A percentile compares a stretch with the other conserved stretches of the same genome.
Evolutionary conservation across 2,329 filamentous ascomycete species (phyloP).

Genomic region (Trichoderma polysporum): DNA sequence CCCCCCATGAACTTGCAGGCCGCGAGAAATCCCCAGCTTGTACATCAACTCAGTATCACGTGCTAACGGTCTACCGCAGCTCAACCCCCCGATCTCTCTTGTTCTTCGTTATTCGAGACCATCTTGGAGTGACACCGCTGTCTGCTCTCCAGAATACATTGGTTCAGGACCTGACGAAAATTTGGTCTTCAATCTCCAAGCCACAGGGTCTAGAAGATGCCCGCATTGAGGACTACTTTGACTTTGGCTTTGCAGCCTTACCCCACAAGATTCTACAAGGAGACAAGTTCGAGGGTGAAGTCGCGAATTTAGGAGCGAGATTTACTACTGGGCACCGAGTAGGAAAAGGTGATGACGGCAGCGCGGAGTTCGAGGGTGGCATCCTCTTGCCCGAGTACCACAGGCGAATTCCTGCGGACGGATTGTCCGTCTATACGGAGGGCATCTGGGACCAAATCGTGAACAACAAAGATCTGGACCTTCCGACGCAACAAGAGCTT

Average conservation of each 20-base stretch:
- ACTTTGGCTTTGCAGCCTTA: constrained; percentile 93
- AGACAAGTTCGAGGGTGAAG: constrained; percentile 81
- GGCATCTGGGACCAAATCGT: constrained; percentile 98
- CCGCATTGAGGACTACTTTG: constrained; percentile 94
- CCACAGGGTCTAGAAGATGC: constrained; percentile 84
- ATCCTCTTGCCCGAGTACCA: constrained; percentile 95
- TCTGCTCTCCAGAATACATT: constrained; percentile 87
- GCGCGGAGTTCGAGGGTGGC: constrained; percentile 73
- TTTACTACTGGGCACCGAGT: constrained; percentile 81
- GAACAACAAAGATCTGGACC: constrained; percentile 95
- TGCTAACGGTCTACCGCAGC: constrained; percentile 44
- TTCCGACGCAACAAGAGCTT: constrained; percentile 95
- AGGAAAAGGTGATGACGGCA: constrained; percentile 59
- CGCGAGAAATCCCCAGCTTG: background rate
- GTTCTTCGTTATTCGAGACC: constrained; percentile 98
- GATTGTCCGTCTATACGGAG: constrained; percentile 91
- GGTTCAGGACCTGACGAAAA: constrained; percentile 83
- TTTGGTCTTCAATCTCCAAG: constrained; percentile 93
- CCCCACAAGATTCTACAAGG: constrained; percentile 97
- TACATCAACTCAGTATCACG: background rate
- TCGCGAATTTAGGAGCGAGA: constrained; percentile 73
- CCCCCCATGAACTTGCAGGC: background rate
- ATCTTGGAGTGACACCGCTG: constrained; percentile 87
- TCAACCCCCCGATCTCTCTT: constrained; percentile 86
- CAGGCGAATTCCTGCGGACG: constrained; percentile 90